phyloP scores from a whole-genome alignment of 2,329 filamentous ascomycete genomes.

The Colletotrichum sp. region DNA sequence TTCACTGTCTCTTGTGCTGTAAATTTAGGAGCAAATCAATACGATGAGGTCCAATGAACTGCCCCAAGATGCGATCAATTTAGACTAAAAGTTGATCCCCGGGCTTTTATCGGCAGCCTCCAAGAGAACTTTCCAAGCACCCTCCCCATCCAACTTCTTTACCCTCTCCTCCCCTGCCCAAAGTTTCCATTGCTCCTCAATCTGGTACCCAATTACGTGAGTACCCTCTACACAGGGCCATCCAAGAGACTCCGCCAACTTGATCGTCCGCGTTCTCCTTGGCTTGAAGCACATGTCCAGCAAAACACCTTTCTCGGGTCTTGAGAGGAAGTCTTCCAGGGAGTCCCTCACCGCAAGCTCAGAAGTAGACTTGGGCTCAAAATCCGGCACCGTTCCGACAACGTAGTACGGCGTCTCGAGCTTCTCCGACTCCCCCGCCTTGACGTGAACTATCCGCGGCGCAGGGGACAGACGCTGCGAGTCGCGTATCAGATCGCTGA shows the following conservation, averaged over 20 bases:
- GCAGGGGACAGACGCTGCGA: conserved; percentile 19
- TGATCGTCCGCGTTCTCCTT: conserved; percentile 38
- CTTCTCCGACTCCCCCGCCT: conserved; percentile 25
- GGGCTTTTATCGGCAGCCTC: conserved; percentile 33
- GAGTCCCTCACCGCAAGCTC: conserved; percentile 32
- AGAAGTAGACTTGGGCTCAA: conserved; percentile 31
- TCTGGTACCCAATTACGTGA: conserved; percentile 45
- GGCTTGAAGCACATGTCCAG: conserved; percentile 50
- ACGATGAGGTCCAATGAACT: not conserved
- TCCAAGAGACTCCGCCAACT: conserved; percentile 31
- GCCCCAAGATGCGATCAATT: not conserved
- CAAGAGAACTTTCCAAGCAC: conserved; percentile 35
- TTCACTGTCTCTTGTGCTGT: not conserved
- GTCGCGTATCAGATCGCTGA: conserved; percentile 30
- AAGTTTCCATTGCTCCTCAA: conserved; percentile 41
- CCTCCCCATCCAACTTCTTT: conserved; percentile 28
- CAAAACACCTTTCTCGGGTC: conserved; percentile 34
- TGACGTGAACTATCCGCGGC: conserved; percentile 34
- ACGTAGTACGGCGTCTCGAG: conserved; percentile 36
- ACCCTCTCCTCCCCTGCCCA: conserved; percentile 36
- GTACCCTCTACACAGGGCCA: conserved; percentile 45
- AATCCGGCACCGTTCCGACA: conserved; percentile 43
- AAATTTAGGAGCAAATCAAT: not conserved
- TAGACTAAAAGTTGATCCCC: conserved; percentile 34
- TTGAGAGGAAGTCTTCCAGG: conserved; percentile 31